Base-by-base conservation (phyloP, 345 rosid species). In the Triadica sebifera region DNA sequence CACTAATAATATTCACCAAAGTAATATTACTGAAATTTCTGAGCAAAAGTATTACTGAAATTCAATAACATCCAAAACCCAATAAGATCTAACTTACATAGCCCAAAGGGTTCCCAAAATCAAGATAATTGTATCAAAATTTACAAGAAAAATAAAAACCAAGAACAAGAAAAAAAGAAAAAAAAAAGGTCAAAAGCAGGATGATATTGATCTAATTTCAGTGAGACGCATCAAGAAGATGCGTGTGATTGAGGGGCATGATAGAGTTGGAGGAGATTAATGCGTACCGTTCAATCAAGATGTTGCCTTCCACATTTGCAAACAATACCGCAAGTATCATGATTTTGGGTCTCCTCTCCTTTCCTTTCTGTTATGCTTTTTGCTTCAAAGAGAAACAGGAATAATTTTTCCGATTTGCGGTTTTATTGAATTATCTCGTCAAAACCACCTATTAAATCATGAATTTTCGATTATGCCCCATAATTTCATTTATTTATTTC, bases 301-400 rank as follows among this genome's bases (percentile, higher is more conserved):
- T 78, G 81, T 78, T 78, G 70, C 81, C 81, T 73, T 78, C 81
- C 7, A 34, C 81, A 69, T 78, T 78, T 6, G 77, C 81, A 38
- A 78, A 78, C 41, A 78, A 53, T 7, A 78, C 81, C 20, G 81
- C 81, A 6, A 78, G 81, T 12, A 78, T 78, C 81, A 73, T 78
- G 12, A 24, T 47, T 19, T 58, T 34, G 15, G 55, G 20, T 65
- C 8, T 52, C 60, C 49, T 43, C 16, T 45, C 51, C 13, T 49
- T 29, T n/a, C 20, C 6, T 59, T 34, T 66, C 3, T 2, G 4
- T 24, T 55, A 1, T 7, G 3, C 13, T 15, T 64, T 29, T 20
- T 11, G 46, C n/a, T 38, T 15, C 20, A 3, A 25, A 58, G 63
- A 4, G 17, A 12, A 24, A 24, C 37, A 6, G 63, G 39, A 25